Conservation (phyloP, 768 basidiomycete genomes). For the Cystobasidiopsis lactophilus region DNA sequence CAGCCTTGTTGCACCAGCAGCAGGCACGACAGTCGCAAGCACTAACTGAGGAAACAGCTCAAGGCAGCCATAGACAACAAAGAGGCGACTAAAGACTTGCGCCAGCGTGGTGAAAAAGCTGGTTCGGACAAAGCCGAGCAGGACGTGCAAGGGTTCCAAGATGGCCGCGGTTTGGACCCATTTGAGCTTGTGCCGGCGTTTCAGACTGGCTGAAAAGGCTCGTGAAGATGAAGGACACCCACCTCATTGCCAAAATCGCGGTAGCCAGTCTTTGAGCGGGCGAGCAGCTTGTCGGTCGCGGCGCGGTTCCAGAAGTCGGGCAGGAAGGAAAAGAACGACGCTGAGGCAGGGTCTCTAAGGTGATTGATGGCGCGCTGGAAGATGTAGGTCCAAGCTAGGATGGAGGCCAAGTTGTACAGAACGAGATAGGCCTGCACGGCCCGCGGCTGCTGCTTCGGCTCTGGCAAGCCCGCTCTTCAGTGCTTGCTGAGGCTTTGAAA, state of each 20-base stretch:
- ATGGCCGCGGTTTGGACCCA: slow-evolving; percentile 63
- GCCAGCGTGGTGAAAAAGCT: slow-evolving; percentile 48
- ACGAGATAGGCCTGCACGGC: slow-evolving; percentile 42
- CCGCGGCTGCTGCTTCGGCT: too few relatives aligned
- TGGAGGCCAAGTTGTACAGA: slow-evolving; percentile 53
- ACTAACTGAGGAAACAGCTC: slow-evolving; percentile 41
- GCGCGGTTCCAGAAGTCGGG: slow-evolving; percentile 26
- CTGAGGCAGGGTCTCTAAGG: slow-evolving; percentile 16
- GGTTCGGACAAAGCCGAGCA: slow-evolving; percentile 56
- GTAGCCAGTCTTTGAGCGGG: slow-evolving; percentile 38
- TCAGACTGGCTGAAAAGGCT: too few relatives aligned
- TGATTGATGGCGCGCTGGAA: slow-evolving; percentile 29
- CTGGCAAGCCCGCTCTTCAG: too few relatives aligned
- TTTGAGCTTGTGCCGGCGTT: slow-evolving; percentile 28
- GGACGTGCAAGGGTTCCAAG: slow-evolving; percentile 62
- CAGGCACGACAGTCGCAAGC: slow-evolving; percentile 9
- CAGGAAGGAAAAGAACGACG: slow-evolving; percentile 21
- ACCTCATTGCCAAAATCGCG: slow-evolving; percentile 33
- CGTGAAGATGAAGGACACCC: not conserved
- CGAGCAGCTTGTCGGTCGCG: slow-evolving; percentile 24
- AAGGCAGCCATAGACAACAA: slow-evolving; percentile 66
- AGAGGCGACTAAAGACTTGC: slow-evolving; percentile 61
- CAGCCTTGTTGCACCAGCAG: not conserved
- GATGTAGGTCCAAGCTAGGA: slow-evolving; percentile 51
- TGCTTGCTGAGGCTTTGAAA: not conserved